Percentiles rank a stretch among this genome's conserved stretches.
phyloP scores from a whole-genome alignment of 2,329 filamentous ascomycete genomes.

The Coniochaeta sp. region DNA sequence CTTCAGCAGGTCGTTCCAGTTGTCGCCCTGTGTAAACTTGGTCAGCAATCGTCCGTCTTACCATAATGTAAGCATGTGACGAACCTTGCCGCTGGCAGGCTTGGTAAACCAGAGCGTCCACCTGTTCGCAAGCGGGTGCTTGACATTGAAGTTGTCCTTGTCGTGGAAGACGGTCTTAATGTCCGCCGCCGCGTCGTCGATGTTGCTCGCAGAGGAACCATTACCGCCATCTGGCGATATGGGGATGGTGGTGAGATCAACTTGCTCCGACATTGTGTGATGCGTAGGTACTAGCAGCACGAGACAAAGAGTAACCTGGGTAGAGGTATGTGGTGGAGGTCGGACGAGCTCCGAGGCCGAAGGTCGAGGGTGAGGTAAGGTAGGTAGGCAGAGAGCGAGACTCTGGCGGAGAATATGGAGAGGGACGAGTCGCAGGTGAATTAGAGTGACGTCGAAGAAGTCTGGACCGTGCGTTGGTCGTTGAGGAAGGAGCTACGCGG shows the following conservation, averaged over 20 bases:
- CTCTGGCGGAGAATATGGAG: neutral
- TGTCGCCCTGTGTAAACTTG: conserved; percentile 63
- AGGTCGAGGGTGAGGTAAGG: neutral
- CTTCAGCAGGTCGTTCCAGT: conserved; percentile 97
- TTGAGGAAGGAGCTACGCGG: neutral
- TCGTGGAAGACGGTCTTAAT: conserved; percentile 87
- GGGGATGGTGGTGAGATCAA: conserved; percentile 62
- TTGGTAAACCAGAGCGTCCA: conserved; percentile 99
- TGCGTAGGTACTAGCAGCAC: conserved; percentile 1
- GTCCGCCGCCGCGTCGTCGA: conserved; percentile 38
- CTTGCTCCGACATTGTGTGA: conserved; percentile 41
- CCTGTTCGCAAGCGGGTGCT: conserved; percentile 93
- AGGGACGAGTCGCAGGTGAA: neutral
- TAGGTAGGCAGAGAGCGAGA: neutral
- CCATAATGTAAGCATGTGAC: conserved; percentile 13
- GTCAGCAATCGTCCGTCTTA: neutral
- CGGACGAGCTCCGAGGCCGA: neutral
- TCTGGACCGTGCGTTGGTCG: neutral
- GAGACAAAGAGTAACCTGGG: neutral
- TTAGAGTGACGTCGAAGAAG: neutral
- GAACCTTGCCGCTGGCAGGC: conserved; percentile 88
- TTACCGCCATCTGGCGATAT: conserved; percentile 58
- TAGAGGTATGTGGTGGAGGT: neutral
- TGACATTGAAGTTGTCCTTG: conserved; percentile 98
- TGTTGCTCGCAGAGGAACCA: conserved; percentile 35